Evolutionary conservation across 1,284 basidiomycete genomes (phyloP).

Genomic region (Xanthoconium separans): DNA sequence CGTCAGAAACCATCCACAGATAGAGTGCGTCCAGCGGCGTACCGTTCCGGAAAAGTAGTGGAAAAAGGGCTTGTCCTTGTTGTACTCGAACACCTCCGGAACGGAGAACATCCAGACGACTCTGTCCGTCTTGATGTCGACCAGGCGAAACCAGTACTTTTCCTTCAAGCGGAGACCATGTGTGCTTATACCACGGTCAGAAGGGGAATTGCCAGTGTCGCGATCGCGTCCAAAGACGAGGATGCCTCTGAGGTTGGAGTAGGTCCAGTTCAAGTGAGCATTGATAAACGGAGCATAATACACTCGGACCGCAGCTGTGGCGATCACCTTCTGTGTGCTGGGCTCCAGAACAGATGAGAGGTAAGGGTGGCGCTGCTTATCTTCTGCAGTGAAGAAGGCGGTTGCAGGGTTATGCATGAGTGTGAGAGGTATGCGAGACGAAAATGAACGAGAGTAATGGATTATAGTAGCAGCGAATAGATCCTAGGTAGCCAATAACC

Average conservation of each 20-base stretch:
- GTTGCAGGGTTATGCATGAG: constrained; percentile 32
- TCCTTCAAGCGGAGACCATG: constrained; percentile 32
- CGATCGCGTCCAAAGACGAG: constrained; percentile 71
- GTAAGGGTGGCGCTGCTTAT: constrained; percentile 39
- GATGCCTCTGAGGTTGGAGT: constrained; percentile 68
- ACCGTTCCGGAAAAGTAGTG: constrained; percentile 87
- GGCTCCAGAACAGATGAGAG: constrained; percentile 37
- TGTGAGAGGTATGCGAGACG: constrained; percentile 2
- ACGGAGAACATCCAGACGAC: constrained; percentile 90
- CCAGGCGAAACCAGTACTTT: constrained; percentile 72
- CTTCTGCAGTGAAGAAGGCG: constrained; percentile 37
- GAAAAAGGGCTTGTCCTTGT: constrained; percentile 89
- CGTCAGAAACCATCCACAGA: background rate
- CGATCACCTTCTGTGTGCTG: constrained; percentile 35
- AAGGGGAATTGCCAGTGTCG: constrained; percentile 25
- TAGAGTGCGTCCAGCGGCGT: constrained; percentile 8
- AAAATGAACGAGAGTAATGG: background rate
- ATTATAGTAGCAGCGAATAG: constrained; percentile 5
- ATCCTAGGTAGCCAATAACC: constrained; percentile 12
- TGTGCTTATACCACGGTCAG: constrained; percentile 16
- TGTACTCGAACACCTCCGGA: constrained; percentile 78
- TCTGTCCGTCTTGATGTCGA: constrained; percentile 69
- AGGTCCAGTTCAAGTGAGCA: constrained; percentile 60
- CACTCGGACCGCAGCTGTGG: constrained; percentile 40
- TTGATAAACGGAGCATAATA: constrained; percentile 55